Evolutionary conservation across 257 asterid genomes (phyloP), one percentile per base, ranked within the genome.

Genomic region (Solanum sparsipilum): DNA sequence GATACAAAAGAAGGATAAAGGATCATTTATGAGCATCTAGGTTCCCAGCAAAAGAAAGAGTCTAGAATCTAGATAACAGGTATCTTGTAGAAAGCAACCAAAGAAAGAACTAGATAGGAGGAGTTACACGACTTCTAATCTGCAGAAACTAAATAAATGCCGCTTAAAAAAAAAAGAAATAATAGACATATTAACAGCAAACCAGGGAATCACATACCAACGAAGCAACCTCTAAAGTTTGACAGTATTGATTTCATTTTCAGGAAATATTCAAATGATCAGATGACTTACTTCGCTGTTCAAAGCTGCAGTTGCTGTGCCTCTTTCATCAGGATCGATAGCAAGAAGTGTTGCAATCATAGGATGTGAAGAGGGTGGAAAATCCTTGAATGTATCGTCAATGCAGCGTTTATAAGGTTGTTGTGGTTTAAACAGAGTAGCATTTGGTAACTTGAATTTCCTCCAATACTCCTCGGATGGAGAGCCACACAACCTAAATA

Each of bases 391-490:
- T 27, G 93, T 90, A 85, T 96, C 98, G 32, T 74, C 82, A 71
- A 94, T 91, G 91, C 95, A 92, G 78, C 96, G 90, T 85, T 93
- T 93, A 88, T 96, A 96, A 46, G 94, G 94, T 58, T 94, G 98
- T 86, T 94, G 95, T 67, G 98, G 98, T 92, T 94, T 95, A 88
- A 94, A 96, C 38, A 94, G 93, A 82, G 98, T 93, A 36, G 95
- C 95, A 90, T 95, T 93, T 63, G 97, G 95, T 73, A 95, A 89
- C 89, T 90, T 93, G 52, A 94, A 94, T 93, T 93, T 96, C 93
- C 92, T 95, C 98, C 98, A 96, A 90, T 93, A 96, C 75, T 93
- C 99, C 85, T 96, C 98, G 0, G 94, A 79, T 31, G 98, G 99
- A 67, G 99, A 94, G 87, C 99, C 99, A 84, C 98, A 96, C 84